phyloP scores from a whole-genome alignment of 306 rosid species.

The Trichosanthes cucumerina region DNA sequence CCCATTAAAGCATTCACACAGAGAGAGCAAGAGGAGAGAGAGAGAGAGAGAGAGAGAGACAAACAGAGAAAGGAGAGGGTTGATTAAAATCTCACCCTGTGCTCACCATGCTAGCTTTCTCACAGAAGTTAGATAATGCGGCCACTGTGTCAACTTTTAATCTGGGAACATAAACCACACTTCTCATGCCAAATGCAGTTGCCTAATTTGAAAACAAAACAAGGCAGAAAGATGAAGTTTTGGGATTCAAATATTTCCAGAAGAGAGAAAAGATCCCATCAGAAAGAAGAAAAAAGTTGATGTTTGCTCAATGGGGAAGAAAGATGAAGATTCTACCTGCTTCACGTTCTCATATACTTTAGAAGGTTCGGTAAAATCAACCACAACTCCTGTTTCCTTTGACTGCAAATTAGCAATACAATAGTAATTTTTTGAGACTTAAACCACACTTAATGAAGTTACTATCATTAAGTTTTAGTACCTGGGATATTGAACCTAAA shows the following conservation, averaged over 20 bases:
- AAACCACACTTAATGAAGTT: not conserved
- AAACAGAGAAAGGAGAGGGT: not conserved
- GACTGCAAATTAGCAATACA: slow-evolving; percentile 36
- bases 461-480: slow-evolving; percentile 4
- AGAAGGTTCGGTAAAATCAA: slow-evolving; percentile 84
- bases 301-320: not conserved
- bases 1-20: not conserved
- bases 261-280: not conserved
- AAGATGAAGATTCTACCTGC: slow-evolving; percentile 41
- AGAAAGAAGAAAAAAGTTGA: not conserved
- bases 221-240: not conserved
- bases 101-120: slow-evolving; percentile 98
- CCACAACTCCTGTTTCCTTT: slow-evolving; percentile 61
- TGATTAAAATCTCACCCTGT: slow-evolving; percentile 57
- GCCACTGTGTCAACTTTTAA: slow-evolving; percentile 40
- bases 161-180: slow-evolving; percentile 67
- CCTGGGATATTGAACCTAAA: slow-evolving; percentile 93
- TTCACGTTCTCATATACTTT: slow-evolving; percentile 85
- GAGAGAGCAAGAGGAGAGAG: not conserved
- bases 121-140: slow-evolving; percentile 74
- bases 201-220: slow-evolving; percentile 34
- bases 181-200: slow-evolving; percentile 87
- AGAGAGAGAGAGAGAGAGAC: not conserved
- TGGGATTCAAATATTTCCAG: not conserved
- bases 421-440: not conserved